Conservation (phyloP, 2,329 filamentous ascomycete genomes). For the Sporothrix globosa region DNA sequence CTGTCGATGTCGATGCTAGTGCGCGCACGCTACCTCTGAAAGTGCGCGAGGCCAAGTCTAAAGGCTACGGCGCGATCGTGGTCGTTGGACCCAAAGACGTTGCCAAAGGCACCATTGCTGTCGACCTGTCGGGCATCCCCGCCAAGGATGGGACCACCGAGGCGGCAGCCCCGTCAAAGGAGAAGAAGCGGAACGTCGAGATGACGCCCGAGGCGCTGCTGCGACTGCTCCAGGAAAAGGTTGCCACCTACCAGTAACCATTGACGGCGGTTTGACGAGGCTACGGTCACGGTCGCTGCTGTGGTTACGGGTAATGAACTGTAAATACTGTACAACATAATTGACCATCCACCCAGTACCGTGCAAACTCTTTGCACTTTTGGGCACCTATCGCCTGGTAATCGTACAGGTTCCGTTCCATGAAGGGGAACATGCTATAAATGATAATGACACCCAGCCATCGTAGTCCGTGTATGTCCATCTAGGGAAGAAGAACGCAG, state of each 20-base stretch:
- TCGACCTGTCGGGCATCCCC: conserved; percentile 44
- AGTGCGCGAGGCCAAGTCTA: conserved; percentile 69
- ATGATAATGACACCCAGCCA: not conserved
- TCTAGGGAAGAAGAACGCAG: not conserved
- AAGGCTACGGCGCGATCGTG: conserved; percentile 73
- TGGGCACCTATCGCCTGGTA: not conserved
- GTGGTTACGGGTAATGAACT: not conserved
- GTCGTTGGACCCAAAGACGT: conserved; percentile 71
- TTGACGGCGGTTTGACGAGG: not conserved
- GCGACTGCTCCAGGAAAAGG: conserved; percentile 51
- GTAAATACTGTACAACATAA: not conserved
- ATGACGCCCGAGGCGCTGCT: conserved; percentile 53
- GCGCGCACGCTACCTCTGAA: conserved; percentile 68
- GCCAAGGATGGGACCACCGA: not conserved
- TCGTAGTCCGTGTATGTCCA: not conserved
- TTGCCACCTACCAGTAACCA: conserved; percentile 52
- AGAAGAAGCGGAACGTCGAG: conserved; percentile 25
- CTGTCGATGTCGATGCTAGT: conserved; percentile 70
- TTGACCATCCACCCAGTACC: not conserved
- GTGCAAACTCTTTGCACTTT: not conserved
- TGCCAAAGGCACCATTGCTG: conserved; percentile 58
- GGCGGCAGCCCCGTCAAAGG: not conserved
- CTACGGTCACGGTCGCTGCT: not conserved
- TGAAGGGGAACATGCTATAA: not conserved
- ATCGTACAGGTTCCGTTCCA: not conserved